A percentile compares a stretch with the other conserved stretches of the same genome.
These are phyloP conservation scores for Nitzschia inconspicua DNA, from an alignment of 108 stramenopile genomes.

Conservation along the genomic window DNA sequence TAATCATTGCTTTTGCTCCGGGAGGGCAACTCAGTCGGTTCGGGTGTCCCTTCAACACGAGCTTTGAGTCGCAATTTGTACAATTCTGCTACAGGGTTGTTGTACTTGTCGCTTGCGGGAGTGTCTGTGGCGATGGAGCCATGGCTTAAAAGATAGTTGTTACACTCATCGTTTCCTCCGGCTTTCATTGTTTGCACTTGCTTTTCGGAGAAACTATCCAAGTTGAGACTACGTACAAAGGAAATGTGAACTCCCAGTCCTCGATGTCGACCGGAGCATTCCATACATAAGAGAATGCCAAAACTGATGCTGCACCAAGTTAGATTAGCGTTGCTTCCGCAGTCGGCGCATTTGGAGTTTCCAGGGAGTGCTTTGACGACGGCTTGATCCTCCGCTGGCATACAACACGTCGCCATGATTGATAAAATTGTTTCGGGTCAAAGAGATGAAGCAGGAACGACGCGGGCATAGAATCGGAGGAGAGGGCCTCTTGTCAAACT, in stretches of 20 bases:
- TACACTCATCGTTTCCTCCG: conserved; percentile 35
- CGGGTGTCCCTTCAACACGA: conserved; percentile 21
- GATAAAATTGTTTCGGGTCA: no score
- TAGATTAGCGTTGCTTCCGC: conserved; percentile 49
- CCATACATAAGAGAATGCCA: conserved; percentile 73
- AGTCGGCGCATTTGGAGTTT: conserved; percentile 57
- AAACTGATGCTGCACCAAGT: conserved; percentile 80
- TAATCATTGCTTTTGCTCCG: no score
- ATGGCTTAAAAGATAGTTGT: conserved; percentile 17
- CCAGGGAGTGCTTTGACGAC: conserved; percentile 33
- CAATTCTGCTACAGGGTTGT: conserved; percentile 6
- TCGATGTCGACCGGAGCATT: conserved; percentile 79
- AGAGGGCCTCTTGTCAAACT: no score
- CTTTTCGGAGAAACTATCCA: conserved; percentile 41
- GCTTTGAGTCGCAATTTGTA: conserved; percentile 23
- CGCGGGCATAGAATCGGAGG: no score
- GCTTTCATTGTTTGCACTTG: conserved; percentile 27
- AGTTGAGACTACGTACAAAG: conserved; percentile 87
- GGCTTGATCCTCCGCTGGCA: conserved; percentile 2
- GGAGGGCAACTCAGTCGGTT: conserved; percentile 47
- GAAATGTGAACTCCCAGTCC: conserved; percentile 92
- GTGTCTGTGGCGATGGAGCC: neutral
- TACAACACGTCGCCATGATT: no score
- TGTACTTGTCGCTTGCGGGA: conserved; percentile 11
- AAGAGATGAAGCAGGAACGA: no score